Evolutionary conservation across 2,329 filamentous ascomycete species (phyloP).

Genomic region (Akanthomyces muscarius): DNA sequence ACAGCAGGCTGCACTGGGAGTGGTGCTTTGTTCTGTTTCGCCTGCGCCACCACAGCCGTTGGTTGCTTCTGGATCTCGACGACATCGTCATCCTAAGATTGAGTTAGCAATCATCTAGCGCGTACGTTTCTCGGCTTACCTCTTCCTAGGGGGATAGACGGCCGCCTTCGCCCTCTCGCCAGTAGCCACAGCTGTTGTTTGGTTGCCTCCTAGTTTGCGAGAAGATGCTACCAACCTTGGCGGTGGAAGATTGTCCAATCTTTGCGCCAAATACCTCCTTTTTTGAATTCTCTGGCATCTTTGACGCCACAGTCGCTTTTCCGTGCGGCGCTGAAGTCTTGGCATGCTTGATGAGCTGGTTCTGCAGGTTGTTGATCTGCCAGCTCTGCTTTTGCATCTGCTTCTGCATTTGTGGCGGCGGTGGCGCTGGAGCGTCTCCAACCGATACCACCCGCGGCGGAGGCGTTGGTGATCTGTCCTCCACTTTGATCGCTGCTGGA

Average conservation of each 20-base stretch:
- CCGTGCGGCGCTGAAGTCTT: not conserved
- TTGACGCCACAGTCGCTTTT: not conserved
- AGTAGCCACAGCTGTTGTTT: not conserved
- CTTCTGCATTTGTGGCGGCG: not conserved
- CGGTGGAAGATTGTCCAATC: not conserved
- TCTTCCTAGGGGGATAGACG: slow-evolving; percentile 28
- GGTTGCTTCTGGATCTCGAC: not conserved
- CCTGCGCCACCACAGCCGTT: not conserved
- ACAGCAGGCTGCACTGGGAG: not conserved
- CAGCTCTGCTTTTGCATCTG: not conserved
- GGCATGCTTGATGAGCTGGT: not conserved
- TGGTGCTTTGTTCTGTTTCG: not conserved
- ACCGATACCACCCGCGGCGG: not conserved
- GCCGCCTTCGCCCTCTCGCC: slow-evolving; percentile 14
- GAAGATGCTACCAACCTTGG: not conserved
- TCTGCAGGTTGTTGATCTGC: slow-evolving; percentile 13
- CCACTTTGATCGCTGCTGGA: not conserved
- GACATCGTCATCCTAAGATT: not conserved
- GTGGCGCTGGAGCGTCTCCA: not conserved
- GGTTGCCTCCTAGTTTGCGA: not conserved
- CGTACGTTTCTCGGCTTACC: slow-evolving; percentile 16
- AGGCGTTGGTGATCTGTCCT: slow-evolving; percentile 2
- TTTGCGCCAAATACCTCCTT: not conserved
- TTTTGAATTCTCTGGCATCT: too few species aligned
- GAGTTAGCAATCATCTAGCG: not conserved